Evolutionary conservation across 768 basidiomycete genomes (phyloP).

Genomic region (Mrakia gelida): DNA sequence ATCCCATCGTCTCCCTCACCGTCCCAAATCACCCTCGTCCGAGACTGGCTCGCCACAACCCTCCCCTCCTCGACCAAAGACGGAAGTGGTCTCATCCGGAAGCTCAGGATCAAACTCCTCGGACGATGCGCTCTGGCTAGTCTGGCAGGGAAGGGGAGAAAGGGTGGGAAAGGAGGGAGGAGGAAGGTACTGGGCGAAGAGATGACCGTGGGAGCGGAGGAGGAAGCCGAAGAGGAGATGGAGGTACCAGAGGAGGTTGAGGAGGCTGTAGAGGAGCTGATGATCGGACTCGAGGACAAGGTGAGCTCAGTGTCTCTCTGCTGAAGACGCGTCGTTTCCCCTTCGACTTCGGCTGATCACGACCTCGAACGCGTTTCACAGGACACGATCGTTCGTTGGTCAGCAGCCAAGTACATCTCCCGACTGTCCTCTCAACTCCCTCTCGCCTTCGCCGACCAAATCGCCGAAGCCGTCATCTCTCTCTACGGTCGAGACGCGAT

Average conservation of each 20-base stretch:
- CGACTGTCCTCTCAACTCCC: conserved; percentile 79
- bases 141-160: not conserved
- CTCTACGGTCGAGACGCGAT: conserved; percentile 74
- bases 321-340: not conserved
- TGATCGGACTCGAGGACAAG: conserved; percentile 72
- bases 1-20: conserved; percentile 9
- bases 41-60: conserved; percentile 9
- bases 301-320: conserved; percentile 48
- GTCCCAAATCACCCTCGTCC: conserved; percentile 16
- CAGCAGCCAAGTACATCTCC: conserved; percentile 85
- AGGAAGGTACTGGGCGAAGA: not conserved
- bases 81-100: conserved; percentile 23
- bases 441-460: conserved; percentile 65
- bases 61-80: not conserved
- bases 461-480: conserved; percentile 70
- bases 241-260: conserved; percentile 81
- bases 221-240: conserved; percentile 38
- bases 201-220: not conserved
- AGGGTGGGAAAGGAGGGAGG: not conserved
- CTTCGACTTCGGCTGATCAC: conserved; percentile 4
- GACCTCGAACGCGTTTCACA: conserved; percentile 42
- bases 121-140: conserved; percentile 16
- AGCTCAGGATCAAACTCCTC: conserved; percentile 26
- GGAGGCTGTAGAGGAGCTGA: conserved; percentile 62
- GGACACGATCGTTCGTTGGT: conserved; percentile 95